Evolutionary conservation across 2,329 filamentous ascomycete species (phyloP).

Genomic region (Trichoderma sp.): DNA sequence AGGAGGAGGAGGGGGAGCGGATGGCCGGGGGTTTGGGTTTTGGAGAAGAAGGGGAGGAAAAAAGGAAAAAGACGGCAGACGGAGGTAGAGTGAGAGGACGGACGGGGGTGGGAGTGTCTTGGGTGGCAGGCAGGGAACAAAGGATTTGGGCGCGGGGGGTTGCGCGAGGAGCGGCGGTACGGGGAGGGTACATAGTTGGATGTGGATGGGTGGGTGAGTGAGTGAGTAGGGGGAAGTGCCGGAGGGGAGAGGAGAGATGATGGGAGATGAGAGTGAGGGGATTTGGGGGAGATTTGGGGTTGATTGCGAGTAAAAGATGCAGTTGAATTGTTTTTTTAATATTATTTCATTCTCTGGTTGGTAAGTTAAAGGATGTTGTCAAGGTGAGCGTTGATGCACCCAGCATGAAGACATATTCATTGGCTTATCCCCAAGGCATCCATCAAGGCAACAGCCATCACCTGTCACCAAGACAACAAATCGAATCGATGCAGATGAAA

Average conservation of each 20-base stretch:
- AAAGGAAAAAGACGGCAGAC: not conserved
- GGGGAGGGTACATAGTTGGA: not conserved
- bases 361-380: not conserved
- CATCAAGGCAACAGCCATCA: not conserved
- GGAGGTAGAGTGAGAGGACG: not conserved
- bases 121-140: not conserved
- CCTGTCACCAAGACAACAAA: not conserved
- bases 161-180: slow-evolving; percentile 2
- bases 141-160: slow-evolving; percentile 1
- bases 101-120: not conserved
- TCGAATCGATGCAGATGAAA: not conserved
- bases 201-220: not conserved
- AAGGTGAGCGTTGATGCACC: not conserved
- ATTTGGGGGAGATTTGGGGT: not conserved
- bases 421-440: not conserved
- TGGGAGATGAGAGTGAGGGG: not conserved
- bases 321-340: not conserved
- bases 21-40: not conserved
- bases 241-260: not conserved
- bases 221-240: not conserved
- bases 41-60: not conserved
- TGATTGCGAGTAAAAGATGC: not conserved
- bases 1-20: slow-evolving; percentile 12
- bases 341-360: not conserved
- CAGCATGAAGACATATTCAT: not conserved